Evolutionary conservation across 2,329 filamentous ascomycete species (phyloP).

Genomic region (Pyrenophora graminea): DNA sequence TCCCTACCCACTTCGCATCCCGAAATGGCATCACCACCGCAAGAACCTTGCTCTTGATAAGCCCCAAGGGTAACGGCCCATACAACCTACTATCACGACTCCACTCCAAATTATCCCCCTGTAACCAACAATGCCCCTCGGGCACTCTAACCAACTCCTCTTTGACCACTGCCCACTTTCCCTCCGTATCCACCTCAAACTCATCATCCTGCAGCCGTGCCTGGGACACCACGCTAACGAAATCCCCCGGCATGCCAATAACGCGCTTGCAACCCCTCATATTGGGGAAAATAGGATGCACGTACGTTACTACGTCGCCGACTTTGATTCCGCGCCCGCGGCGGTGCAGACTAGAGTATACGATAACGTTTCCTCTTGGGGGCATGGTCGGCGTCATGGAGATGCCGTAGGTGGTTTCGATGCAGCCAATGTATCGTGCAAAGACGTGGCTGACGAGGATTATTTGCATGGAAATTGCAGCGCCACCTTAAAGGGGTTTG

Average conservation of each 20-base stretch:
- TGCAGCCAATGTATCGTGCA: slow-evolving; percentile 61
- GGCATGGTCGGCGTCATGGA: slow-evolving; percentile 87
- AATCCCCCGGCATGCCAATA: slow-evolving; percentile 63
- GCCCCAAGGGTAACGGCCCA: slow-evolving; percentile 81
- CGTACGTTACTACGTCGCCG: slow-evolving; percentile 83
- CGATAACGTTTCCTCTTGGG: slow-evolving; percentile 25
- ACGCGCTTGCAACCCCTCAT: slow-evolving; percentile 77
- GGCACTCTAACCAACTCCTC: slow-evolving; percentile 75
- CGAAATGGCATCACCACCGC: slow-evolving; percentile 30
- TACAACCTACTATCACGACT: slow-evolving; percentile 86
- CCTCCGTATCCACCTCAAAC: slow-evolving; percentile 25
- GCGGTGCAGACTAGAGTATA: slow-evolving; percentile 35
- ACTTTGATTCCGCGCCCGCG: slow-evolving; percentile 68
- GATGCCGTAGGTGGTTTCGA: slow-evolving; percentile 68
- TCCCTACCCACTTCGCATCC: slow-evolving; percentile 34
- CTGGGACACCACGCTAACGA: slow-evolving; percentile 69
- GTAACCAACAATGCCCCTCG: slow-evolving; percentile 86
- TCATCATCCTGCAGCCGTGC: slow-evolving; percentile 42
- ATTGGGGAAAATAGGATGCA: slow-evolving; percentile 67
- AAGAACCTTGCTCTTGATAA: slow-evolving; percentile 84
- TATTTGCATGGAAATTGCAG: slow-evolving; percentile 6
- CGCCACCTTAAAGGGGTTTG: background rate
- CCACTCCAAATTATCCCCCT: slow-evolving; percentile 82
- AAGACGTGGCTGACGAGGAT: slow-evolving; percentile 43
- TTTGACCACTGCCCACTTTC: slow-evolving; percentile 33